phyloP scores from a whole-genome alignment of 495 filamentous ascomycete genomes.

The Coniosporium apollinis region DNA sequence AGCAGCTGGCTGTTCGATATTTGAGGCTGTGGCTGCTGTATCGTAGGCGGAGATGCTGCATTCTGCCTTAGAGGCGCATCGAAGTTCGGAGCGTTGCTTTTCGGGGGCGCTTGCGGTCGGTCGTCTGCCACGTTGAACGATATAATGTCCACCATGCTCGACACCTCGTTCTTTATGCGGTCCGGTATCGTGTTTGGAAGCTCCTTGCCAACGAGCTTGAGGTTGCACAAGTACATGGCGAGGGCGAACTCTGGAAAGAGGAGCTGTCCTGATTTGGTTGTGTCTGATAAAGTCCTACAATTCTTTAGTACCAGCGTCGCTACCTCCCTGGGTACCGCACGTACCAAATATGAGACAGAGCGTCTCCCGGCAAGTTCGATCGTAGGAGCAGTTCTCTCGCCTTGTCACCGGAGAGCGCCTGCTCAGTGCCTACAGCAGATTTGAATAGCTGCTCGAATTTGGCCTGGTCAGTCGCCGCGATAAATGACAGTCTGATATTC shows the following conservation, averaged over 20 bases:
- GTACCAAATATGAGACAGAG: conserved; percentile 75
- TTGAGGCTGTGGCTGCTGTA: conserved; percentile 78
- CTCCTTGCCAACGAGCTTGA: conserved; percentile 73
- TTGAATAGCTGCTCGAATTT: conserved; percentile 98
- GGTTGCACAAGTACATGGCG: conserved; percentile 96
- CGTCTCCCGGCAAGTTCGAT: conserved; percentile 69
- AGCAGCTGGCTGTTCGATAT: conserved; percentile 63
- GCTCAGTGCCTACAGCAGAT: conserved; percentile 74
- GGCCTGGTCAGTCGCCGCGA: conserved; percentile 86
- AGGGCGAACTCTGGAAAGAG: conserved; percentile 97
- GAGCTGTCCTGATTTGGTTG: conserved; percentile 88
- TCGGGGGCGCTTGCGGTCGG: conserved; percentile 31
- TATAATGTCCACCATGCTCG: conserved; percentile 99
- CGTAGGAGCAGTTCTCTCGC: conserved; percentile 75
- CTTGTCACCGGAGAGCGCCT: conserved; percentile 81
- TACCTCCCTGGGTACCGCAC: conserved; percentile 14
- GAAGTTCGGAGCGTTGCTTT: conserved; percentile 68
- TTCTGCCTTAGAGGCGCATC: conserved; percentile 43
- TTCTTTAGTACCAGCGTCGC: conserved; percentile 1
- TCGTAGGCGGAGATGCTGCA: conserved; percentile 48
- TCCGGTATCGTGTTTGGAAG: conserved; percentile 65
- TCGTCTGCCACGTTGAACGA: conserved; percentile 85
- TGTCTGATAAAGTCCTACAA: conserved; percentile 82
- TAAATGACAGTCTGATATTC: conserved; percentile 88
- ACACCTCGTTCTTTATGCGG: conserved; percentile 85